Percentiles rank a stretch among this genome's conserved stretches.
These are phyloP conservation scores for Ascoidea rubescens DNA, from an alignment of 805 yeast genomes.

Conservation along the genomic window DNA sequence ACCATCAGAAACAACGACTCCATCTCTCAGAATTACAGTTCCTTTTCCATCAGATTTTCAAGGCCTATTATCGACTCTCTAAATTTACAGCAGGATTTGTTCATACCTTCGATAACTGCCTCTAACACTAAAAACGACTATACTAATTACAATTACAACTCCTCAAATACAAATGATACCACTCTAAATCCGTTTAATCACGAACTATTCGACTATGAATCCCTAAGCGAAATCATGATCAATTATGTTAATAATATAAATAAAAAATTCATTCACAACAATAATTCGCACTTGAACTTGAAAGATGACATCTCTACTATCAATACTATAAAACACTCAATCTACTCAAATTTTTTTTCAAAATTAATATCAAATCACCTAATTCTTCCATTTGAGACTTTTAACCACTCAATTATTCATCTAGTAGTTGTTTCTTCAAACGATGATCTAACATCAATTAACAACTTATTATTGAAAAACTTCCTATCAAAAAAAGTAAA, in stretches of 20 bases:
- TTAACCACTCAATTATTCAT: conserved; percentile 10
- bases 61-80: conserved; percentile 3
- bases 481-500: conserved; percentile 6
- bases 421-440: conserved; percentile 4
- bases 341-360: conserved; percentile 4
- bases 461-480: conserved; percentile 4
- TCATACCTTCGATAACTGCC: neutral
- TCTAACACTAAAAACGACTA: neutral
- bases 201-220: conserved; percentile 3
- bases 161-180: neutral
- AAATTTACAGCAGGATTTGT: neutral
- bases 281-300: neutral
- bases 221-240: conserved; percentile 3
- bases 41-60: conserved; percentile 6
- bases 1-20: conserved; percentile 9
- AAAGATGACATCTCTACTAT: neutral
- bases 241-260: conserved; percentile 2
- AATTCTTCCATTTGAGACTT: conserved; percentile 9
- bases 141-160: neutral
- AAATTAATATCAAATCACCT: conserved; percentile 3
- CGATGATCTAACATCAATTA: conserved; percentile 4
- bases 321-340: neutral
- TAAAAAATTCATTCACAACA: neutral
- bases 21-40: conserved; percentile 5
- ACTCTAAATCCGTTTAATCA: neutral